Percentiles rank a stretch among this genome's conserved stretches.
phyloP scores from a whole-genome alignment of 352 stramenopile genomes.

The Pythium vanterpoolii region DNA sequence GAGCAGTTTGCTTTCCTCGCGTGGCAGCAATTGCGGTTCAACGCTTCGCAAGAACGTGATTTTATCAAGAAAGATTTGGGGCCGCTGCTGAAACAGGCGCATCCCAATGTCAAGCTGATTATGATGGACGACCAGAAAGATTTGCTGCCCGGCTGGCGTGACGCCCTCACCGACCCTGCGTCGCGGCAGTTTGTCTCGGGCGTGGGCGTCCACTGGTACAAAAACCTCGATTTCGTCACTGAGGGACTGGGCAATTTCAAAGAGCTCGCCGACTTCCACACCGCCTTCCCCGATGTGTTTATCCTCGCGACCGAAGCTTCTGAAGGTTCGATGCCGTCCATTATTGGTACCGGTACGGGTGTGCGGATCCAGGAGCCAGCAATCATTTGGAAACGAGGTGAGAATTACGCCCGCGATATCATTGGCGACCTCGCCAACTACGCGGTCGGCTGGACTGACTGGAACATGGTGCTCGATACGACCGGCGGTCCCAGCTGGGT shows the following conservation, averaged over 20 bases:
- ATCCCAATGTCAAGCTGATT: constrained; percentile 60
- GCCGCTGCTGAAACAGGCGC: constrained; percentile 52
- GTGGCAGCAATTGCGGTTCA: constrained; percentile 65
- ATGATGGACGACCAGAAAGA: constrained; percentile 89
- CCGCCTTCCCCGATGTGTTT: constrained; percentile 64
- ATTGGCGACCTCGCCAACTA: constrained; percentile 82
- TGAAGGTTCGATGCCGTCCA: constrained; percentile 48
- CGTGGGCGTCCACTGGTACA: constrained; percentile 88
- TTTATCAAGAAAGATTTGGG: constrained; percentile 82
- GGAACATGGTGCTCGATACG: constrained; percentile 82
- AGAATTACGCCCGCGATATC: constrained; percentile 86
- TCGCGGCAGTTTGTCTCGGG: constrained; percentile 72
- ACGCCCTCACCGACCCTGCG: constrained; percentile 42
- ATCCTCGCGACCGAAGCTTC: constrained; percentile 84
- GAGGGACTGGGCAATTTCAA: constrained; percentile 40
- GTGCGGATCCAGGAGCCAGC: constrained; percentile 40
- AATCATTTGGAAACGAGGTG: constrained; percentile 58
- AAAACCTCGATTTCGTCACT: constrained; percentile 50
- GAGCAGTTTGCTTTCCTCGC: constrained; percentile 32
- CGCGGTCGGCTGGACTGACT: constrained; percentile 82
- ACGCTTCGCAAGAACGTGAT: constrained; percentile 36
- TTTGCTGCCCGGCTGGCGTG: constrained; percentile 37
- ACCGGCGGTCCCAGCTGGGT: constrained; percentile 72
- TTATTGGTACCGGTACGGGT: constrained; percentile 43
- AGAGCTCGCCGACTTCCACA: constrained; percentile 48